phyloP scores from a whole-genome alignment of 148 eudicot genomes.

The Oxyria digyna region DNA sequence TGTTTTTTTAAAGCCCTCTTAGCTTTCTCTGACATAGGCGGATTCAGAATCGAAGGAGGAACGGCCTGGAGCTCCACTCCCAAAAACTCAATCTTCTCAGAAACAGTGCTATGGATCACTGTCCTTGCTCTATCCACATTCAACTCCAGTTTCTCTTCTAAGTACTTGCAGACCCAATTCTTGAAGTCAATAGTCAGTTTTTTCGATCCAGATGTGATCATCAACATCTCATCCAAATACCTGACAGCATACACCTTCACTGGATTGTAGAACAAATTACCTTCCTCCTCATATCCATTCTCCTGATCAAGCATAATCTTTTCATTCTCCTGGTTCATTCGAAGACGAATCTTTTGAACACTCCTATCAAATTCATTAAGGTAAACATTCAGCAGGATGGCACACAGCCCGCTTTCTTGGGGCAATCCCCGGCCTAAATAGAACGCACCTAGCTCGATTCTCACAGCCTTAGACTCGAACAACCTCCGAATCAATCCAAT shows the following conservation, averaged over 20 bases:
- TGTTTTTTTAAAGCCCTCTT: slow-evolving; percentile 73
- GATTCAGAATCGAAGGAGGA: slow-evolving; percentile 61
- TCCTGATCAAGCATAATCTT: slow-evolving; percentile 7
- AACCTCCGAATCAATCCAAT: slow-evolving; percentile 49
- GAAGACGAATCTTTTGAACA: slow-evolving; percentile 54
- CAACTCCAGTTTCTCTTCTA: slow-evolving; percentile 54
- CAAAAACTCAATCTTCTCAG: slow-evolving; percentile 73
- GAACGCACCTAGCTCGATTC: slow-evolving; percentile 47
- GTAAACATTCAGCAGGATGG: slow-evolving; percentile 68
- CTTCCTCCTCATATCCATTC: slow-evolving; percentile 18
- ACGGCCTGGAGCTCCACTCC: slow-evolving; percentile 93
- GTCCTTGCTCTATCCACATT: slow-evolving; percentile 49
- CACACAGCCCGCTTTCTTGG: slow-evolving; percentile 72
- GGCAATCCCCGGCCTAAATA: slow-evolving; percentile 70
- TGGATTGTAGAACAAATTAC: slow-evolving; percentile 46
- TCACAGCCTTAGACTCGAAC: slow-evolving; percentile 41
- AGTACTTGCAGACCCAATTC: slow-evolving; percentile 34
- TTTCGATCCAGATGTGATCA: slow-evolving; percentile 69
- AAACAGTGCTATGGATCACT: slow-evolving; percentile 71
- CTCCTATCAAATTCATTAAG: slow-evolving; percentile 58
- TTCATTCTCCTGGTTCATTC: slow-evolving; percentile 36
- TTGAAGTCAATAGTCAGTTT: slow-evolving; percentile 59
- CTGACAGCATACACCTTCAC: slow-evolving; percentile 73
- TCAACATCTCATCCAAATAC: slow-evolving; percentile 75
- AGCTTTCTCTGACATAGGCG: slow-evolving; percentile 65